Percentiles rank a stretch among this genome's conserved stretches.
Evolutionary conservation across 768 basidiomycete genomes (phyloP).

Genomic region (Zangia roseola): DNA sequence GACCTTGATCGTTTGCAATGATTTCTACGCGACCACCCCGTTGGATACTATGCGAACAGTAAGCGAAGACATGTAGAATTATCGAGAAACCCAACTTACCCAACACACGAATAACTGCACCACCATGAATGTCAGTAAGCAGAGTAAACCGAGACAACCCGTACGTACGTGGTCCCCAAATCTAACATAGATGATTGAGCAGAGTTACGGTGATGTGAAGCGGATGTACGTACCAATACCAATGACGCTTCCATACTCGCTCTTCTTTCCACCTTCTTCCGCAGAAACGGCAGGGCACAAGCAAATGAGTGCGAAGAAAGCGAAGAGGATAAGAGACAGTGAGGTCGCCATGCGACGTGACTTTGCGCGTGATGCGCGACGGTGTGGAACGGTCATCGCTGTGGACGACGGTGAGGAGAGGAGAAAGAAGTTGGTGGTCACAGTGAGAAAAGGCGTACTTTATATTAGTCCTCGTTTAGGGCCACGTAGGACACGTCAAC

Average conservation of each 20-base stretch:
- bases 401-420: constrained; percentile 14
- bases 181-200: constrained; percentile 44
- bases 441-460: constrained; percentile 10
- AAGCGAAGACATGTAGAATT: not conserved
- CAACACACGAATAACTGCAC: constrained; percentile 90
- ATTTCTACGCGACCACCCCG: constrained; percentile 86
- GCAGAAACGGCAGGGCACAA: constrained; percentile 67
- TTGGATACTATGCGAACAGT: constrained; percentile 56
- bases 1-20: constrained; percentile 87
- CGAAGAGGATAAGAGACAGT: constrained; percentile 57
- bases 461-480: constrained; percentile 20
- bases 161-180: constrained; percentile 82
- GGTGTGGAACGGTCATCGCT: constrained; percentile 27
- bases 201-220: rapidly evolving
- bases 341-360: constrained; percentile 55
- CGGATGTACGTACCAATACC: constrained; percentile 70
- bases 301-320: constrained; percentile 69
- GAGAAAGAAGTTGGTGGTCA: constrained; percentile 5
- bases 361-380: constrained; percentile 56
- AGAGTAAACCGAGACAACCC: not conserved
- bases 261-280: constrained; percentile 50
- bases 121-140: constrained; percentile 12
- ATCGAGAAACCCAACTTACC: constrained; percentile 47
- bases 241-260: constrained; percentile 89
- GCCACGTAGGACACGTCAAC: constrained; percentile 36